phyloP scores from a whole-genome alignment of 495 filamentous ascomycete genomes.

The Penicillium pancosmium region DNA sequence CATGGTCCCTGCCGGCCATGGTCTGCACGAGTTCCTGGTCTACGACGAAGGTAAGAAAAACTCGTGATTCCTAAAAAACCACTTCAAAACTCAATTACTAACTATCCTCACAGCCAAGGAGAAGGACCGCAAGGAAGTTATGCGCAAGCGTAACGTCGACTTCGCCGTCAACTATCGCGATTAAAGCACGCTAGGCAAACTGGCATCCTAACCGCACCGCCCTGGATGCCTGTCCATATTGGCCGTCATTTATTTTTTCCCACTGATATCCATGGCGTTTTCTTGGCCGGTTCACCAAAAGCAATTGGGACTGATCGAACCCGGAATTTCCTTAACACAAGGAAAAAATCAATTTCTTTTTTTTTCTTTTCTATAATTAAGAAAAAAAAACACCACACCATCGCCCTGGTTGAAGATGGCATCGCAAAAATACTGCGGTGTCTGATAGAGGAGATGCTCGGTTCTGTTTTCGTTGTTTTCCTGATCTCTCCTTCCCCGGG shows the following conservation, averaged over 20 bases:
- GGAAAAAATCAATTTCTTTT: slow-evolving; percentile 9
- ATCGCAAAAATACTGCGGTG: slow-evolving; percentile 13
- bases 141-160: slow-evolving; percentile 64
- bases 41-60: slow-evolving; percentile 74
- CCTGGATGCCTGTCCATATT: slow-evolving; percentile 25
- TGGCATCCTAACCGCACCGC: slow-evolving; percentile 23
- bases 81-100: slow-evolving; percentile 22
- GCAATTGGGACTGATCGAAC: slow-evolving; percentile 32
- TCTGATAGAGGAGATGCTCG: neutral
- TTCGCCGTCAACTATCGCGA: slow-evolving; percentile 27
- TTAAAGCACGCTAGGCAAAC: slow-evolving; percentile 16
- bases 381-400: slow-evolving; percentile 15
- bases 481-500: neutral
- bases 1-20: slow-evolving; percentile 90
- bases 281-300: slow-evolving; percentile 45
- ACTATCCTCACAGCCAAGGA: slow-evolving; percentile 63
- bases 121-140: slow-evolving; percentile 69
- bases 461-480: neutral
- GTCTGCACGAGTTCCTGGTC: slow-evolving; percentile 88
- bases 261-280: slow-evolving; percentile 54
- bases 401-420: slow-evolving; percentile 9
- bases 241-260: slow-evolving; percentile 31
- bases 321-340: slow-evolving; percentile 8
- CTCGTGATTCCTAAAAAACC: neutral
- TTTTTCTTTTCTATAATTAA: neutral